Conservation (phyloP, 2,329 filamentous ascomycete species). For the Trichoderma sp. region DNA sequence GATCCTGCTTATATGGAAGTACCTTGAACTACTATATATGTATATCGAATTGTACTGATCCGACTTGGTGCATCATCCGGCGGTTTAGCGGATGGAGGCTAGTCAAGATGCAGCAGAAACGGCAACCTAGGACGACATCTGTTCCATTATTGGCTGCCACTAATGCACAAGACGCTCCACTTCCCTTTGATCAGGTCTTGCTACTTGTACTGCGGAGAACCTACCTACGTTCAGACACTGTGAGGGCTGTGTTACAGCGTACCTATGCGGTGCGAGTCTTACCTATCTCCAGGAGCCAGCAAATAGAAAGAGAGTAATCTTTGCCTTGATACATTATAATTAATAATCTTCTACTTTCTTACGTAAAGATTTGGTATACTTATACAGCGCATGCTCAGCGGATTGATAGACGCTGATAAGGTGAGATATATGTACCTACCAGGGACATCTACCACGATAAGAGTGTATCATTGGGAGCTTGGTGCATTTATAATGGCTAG, state of each 20-base stretch:
- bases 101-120: background rate
- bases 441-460: background rate
- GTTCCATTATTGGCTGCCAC: background rate
- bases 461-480: background rate
- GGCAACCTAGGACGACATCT: conserved; percentile 10
- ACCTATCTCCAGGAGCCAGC: background rate
- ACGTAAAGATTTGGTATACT: background rate
- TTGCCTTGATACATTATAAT: background rate
- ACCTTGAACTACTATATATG: background rate
- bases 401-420: background rate
- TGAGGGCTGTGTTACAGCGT: background rate
- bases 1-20: background rate
- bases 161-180: background rate
- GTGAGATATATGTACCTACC: background rate
- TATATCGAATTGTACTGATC: background rate
- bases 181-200: background rate
- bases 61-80: background rate
- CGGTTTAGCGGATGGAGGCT: background rate
- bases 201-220: background rate
- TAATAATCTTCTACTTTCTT: background rate
- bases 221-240: background rate
- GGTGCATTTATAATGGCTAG: too few species aligned
- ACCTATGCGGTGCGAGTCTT: background rate
- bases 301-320: background rate
- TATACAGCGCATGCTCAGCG: background rate